Conservation (phyloP, 805 yeast genomes). For the Lipomyces yamadae region DNA sequence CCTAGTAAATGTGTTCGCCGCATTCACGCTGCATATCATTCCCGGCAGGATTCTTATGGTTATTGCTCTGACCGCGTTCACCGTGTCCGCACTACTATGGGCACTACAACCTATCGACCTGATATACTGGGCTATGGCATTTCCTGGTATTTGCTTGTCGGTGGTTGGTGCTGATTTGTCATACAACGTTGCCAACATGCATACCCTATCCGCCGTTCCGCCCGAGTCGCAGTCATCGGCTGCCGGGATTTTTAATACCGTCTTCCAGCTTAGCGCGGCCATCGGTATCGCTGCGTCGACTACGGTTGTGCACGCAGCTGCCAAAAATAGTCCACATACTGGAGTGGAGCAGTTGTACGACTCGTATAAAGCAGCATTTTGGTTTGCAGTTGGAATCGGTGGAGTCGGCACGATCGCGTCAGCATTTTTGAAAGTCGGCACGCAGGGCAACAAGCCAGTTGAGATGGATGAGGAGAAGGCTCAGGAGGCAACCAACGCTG, state of each 20-base stretch:
- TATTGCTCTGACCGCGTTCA: conserved; percentile 48
- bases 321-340: conserved; percentile 16
- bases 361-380: conserved; percentile 35
- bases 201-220: conserved; percentile 51
- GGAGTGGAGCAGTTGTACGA: conserved; percentile 15
- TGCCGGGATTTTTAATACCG: conserved; percentile 56
- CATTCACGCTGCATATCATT: conserved; percentile 52
- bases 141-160: conserved; percentile 50
- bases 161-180: conserved; percentile 57
- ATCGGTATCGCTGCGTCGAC: conserved; percentile 53
- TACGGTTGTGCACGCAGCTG: conserved; percentile 48
- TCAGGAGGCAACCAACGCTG: not conserved
- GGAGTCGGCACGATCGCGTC: conserved; percentile 43
- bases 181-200: conserved; percentile 55
- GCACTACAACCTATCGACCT: conserved; percentile 48
- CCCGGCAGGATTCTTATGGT: conserved; percentile 51
- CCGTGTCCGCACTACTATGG: conserved; percentile 52
- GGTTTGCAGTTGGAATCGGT: conserved; percentile 47
- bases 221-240: conserved; percentile 52
- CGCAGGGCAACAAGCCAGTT: conserved; percentile 25
- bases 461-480: not conserved
- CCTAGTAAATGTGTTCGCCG: conserved; percentile 53
- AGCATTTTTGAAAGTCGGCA: conserved; percentile 47
- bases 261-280: conserved; percentile 50
- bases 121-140: conserved; percentile 54